These are phyloP conservation scores for Wallacemonas sp. DNA, from an alignment of 208 protist genomes.

Conservation along the genomic window DNA sequence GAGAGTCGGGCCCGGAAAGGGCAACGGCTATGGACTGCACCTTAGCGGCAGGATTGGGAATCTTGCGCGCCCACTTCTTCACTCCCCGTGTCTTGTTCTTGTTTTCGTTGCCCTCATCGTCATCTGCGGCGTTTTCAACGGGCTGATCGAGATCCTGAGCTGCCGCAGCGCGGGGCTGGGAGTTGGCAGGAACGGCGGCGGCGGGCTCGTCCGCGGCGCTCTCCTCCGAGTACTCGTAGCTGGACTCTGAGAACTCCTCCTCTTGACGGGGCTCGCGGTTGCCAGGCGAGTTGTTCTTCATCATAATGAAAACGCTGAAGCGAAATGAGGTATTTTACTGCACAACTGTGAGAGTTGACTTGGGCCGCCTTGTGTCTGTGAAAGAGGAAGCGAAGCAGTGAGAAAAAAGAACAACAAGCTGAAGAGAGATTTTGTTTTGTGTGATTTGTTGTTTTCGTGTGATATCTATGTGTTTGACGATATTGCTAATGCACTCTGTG, in stretches of 20 bases:
- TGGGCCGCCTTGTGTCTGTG: too few species aligned
- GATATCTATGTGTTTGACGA: too few species aligned
- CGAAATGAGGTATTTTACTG: not conserved
- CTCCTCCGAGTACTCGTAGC: slow-evolving; percentile 8
- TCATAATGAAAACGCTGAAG: too few species aligned
- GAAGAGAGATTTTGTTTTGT: too few species aligned
- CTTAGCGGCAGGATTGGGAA: slow-evolving; percentile 15
- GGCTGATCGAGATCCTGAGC: slow-evolving; percentile 5
- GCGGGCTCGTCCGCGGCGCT: slow-evolving; percentile 3
- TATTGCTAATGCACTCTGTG: too few species aligned
- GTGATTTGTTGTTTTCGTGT: too few species aligned
- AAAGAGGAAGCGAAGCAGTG: too few species aligned
- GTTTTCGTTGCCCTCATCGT: slow-evolving; percentile 6
- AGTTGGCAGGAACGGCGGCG: not conserved
- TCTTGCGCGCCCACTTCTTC: slow-evolving; percentile 19
- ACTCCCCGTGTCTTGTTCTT: slow-evolving; percentile 17
- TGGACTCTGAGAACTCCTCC: slow-evolving; percentile 7
- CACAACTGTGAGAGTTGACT: too few species aligned
- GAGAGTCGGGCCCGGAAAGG: slow-evolving; percentile 26
- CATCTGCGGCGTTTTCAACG: not conserved
- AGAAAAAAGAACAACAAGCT: too few species aligned
- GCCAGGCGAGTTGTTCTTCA: slow-evolving; percentile 9
- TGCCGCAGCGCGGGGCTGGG: not conserved
- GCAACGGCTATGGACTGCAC: slow-evolving; percentile 11
- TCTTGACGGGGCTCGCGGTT: slow-evolving; percentile 5